Percentiles rank a stretch among this genome's conserved stretches.
phyloP scores from a whole-genome alignment of 2,329 filamentous ascomycete species.

The Phyllosticta paracitricarpa region DNA sequence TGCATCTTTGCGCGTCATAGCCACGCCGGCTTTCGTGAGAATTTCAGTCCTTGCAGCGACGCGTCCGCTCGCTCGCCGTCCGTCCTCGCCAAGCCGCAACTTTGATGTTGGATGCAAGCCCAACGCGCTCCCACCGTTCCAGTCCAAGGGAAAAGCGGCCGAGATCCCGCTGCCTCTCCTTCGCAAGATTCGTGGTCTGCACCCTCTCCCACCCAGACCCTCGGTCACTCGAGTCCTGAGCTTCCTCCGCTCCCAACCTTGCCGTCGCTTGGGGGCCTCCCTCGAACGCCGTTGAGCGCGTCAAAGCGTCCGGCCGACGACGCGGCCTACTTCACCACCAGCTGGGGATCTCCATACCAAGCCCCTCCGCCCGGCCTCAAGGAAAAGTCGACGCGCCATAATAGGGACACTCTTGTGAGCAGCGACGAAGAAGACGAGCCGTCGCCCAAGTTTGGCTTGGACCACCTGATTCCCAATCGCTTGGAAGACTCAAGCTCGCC shows the following conservation, averaged over 20 bases:
- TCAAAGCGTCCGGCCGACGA: constrained; percentile 33
- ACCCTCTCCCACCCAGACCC: constrained; percentile 30
- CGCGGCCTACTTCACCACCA: constrained; percentile 58
- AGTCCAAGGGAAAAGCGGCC: constrained; percentile 4
- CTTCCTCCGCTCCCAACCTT: constrained; percentile 28
- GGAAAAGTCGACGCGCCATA: constrained; percentile 16
- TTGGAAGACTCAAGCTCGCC: constrained; percentile 22
- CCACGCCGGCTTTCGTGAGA: not conserved
- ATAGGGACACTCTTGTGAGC: constrained; percentile 19
- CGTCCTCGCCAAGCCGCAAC: constrained; percentile 1
- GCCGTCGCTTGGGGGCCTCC: constrained; percentile 21
- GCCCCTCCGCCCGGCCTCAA: constrained; percentile 43
- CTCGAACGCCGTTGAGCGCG: constrained; percentile 26
- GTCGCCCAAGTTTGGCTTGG: constrained; percentile 24
- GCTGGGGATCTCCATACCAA: constrained; percentile 87
- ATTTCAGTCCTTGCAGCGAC: constrained; percentile 8
- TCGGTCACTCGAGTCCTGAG: constrained; percentile 32
- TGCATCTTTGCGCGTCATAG: not conserved
- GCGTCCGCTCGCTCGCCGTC: not conserved
- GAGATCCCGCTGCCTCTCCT: constrained; percentile 21
- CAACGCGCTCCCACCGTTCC: constrained; percentile 22
- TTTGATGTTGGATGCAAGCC: constrained; percentile 29
- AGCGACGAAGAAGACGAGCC: constrained; percentile 11
- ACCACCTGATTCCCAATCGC: constrained; percentile 29
- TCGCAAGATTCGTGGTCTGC: constrained; percentile 28